Evolutionary conservation across 305 asterid genomes (phyloP), one percentile per base, ranked within the genome.

Genomic region (Rubia peregrina): DNA sequence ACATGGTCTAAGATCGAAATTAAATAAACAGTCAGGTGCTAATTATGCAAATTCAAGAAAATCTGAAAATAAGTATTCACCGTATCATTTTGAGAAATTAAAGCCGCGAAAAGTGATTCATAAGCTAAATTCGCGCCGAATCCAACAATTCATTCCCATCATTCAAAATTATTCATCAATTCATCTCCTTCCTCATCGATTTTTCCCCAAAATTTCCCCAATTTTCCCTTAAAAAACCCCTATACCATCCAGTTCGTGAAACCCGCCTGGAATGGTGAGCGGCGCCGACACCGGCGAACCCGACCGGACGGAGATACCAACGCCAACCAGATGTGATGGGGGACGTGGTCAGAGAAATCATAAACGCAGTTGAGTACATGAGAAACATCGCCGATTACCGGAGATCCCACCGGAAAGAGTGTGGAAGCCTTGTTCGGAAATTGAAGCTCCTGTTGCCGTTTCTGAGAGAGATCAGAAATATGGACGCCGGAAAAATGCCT

Each of bases 331-430:
- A 10, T 53, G 59, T 22, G 24, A 57, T 57, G 63, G 63, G 63
- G 66, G 84, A 78, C 61, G 75, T 83, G 76, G 85, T 79, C 17
- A 85, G 83, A 38, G 88, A 91, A 43, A 71, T 83, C 22, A 84
- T 89, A 40, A 85, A 73, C 38, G 74, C 84, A 17, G 51, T 88
- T 40, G 89, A 90, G 38, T 75, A 73, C 9, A 80, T 83, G 26
- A 84, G 78, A 59, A 77, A 80, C 17, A 80, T 88, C 40, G 91
- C 88, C 5, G 97, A 89, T 71, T 90, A 72, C 77, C 61, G 73
- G 26, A 75, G 41, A 73, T 91, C 91, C 3, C 96, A 91, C 49
- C 80, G 83, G 70, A 91, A 84, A 75, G 96, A 91, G 71, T 83
- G 93, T 76, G 68, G 66, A 22, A 82, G 67, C 57, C 89, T 91